Conservation (phyloP, 2,329 filamentous ascomycete species). For the Camillea tinctor region DNA sequence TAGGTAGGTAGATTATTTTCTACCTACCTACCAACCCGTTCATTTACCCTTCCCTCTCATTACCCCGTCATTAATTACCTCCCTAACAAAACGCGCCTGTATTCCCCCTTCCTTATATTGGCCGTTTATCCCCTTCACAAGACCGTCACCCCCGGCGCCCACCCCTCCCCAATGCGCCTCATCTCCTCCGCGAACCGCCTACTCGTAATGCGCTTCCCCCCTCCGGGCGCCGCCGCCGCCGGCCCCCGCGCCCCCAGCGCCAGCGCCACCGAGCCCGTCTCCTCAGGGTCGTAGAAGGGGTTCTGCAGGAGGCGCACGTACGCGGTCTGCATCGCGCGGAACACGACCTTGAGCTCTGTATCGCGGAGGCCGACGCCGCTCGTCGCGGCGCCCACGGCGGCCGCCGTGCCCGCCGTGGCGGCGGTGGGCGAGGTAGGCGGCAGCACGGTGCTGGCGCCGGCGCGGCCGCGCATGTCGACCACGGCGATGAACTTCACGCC, state of each 20-base stretch:
- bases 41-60: background rate
- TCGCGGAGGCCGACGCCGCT: constrained; percentile 70
- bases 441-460: constrained; percentile 18
- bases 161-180: constrained; percentile 78
- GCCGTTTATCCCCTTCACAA: constrained; percentile 48
- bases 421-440: background rate
- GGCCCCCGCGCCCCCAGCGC: constrained; percentile 44
- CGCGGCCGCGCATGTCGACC: constrained; percentile 82
- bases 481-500: constrained; percentile 87
- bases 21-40: background rate
- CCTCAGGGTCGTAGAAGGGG: constrained; percentile 90
- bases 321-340: constrained; percentile 87
- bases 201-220: constrained; percentile 73
- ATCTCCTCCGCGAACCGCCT: constrained; percentile 79
- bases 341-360: constrained; percentile 86
- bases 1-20: background rate
- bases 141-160: constrained; percentile 70
- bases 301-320: constrained; percentile 89
- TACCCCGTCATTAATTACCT: background rate
- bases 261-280: constrained; percentile 54
- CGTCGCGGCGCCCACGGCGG: constrained; percentile 31
- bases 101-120: too few relatives aligned
- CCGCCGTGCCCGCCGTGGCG: constrained; percentile 17
- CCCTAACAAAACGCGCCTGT: background rate
- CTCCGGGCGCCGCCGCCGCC: constrained; percentile 25